Percentiles rank a stretch among this genome's conserved stretches.
Conservation (phyloP, 1,139 yeast species). For the Casaregolazyma lundiana region DNA sequence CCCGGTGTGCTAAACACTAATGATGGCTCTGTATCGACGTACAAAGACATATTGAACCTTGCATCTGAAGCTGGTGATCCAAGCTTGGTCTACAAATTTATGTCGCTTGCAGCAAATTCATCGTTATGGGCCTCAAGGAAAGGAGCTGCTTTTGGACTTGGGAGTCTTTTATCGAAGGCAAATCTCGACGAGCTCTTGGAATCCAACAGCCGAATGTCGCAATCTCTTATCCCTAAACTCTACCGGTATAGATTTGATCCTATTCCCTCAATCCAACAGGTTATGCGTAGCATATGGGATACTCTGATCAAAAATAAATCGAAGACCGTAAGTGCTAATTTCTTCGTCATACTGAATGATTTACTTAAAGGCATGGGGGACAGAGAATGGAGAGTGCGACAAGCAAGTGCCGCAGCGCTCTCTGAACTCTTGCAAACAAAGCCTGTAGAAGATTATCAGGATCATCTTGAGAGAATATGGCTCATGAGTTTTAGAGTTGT, state of each 20-base stretch:
- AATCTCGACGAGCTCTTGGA: conserved; percentile 61
- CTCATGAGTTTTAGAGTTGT: conserved; percentile 79
- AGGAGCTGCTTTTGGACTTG: conserved; percentile 91
- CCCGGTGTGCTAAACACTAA: conserved; percentile 75
- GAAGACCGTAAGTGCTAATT: conserved; percentile 49
- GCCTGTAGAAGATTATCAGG: conserved; percentile 50
- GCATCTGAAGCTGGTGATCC: conserved; percentile 97
- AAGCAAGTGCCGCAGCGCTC: conserved; percentile 77
- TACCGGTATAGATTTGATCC: conserved; percentile 88
- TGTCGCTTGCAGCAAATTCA: conserved; percentile 86
- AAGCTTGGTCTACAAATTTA: conserved; percentile 84
- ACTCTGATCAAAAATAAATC: conserved; percentile 62
- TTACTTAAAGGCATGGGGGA: conserved; percentile 67
- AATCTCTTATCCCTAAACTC: conserved; percentile 70
- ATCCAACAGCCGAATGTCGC: conserved; percentile 51
- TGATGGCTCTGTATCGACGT: conserved; percentile 84
- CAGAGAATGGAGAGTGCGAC: conserved; percentile 90
- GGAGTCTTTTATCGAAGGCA: conserved; percentile 75
- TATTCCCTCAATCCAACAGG: conserved; percentile 61
- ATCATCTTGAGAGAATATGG: conserved; percentile 68
- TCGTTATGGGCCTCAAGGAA: conserved; percentile 89
- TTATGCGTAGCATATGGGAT: conserved; percentile 90
- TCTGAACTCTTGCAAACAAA: conserved; percentile 64
- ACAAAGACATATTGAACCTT: conserved; percentile 67
- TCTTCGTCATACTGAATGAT: conserved; percentile 59